phyloP scores from a whole-genome alignment of 345 rosid species.

The Corchorus capsularis region DNA sequence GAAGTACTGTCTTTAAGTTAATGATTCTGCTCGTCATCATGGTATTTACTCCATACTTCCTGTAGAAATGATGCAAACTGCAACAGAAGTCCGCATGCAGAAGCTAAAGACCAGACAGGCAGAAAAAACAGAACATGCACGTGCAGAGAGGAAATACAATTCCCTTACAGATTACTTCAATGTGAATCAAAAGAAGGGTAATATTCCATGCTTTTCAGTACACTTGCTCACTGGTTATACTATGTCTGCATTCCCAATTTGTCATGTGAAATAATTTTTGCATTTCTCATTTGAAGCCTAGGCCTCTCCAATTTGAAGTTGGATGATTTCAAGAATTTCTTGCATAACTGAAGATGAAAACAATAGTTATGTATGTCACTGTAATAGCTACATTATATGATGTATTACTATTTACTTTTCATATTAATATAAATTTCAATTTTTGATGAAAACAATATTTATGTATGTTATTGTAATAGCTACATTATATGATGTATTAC shows the following conservation, averaged over 20 bases:
- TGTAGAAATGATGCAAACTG: constrained; percentile 63
- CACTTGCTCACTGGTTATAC: constrained; percentile 1
- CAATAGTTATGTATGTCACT: constrained; percentile 26
- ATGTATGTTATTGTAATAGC: too few species aligned
- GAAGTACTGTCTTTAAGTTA: too few species aligned
- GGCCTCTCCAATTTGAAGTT: constrained; percentile 46
- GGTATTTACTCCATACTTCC: constrained; percentile 18
- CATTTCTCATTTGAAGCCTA: constrained; percentile 3
- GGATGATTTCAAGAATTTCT: constrained; percentile 63
- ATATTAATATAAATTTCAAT: too few species aligned
- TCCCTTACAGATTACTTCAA: constrained; percentile 32
- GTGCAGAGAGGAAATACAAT: constrained; percentile 38
- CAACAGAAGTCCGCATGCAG: constrained; percentile 49
- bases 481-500: too few species aligned
- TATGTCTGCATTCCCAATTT: background rate
- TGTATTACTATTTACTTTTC: too few species aligned
- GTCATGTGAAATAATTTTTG: background rate
- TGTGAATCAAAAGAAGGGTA: constrained; percentile 38
- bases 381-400: too few species aligned
- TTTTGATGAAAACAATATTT: constrained; percentile 52
- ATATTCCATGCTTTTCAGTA: constrained; percentile 13
- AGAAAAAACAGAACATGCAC: constrained; percentile 28
- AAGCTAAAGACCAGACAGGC: constrained; percentile 40
- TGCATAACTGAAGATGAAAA: constrained; percentile 47
- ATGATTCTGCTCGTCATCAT: too few species aligned